Base-by-base conservation (phyloP, 2,329 filamentous ascomycete genomes). In the Cladophialophora bantiana region DNA sequence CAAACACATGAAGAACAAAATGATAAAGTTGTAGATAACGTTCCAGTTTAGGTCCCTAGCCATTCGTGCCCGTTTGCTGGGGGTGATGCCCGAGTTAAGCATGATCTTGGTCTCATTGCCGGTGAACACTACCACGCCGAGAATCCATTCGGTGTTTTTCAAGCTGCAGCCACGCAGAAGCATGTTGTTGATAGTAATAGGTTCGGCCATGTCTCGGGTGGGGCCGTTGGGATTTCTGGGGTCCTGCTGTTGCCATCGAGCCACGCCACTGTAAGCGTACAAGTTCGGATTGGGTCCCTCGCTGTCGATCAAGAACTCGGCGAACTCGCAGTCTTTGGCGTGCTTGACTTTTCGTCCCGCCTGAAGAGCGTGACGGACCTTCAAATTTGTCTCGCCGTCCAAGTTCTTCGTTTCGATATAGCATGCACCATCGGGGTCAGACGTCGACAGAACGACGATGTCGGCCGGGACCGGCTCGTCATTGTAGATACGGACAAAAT, bases 331-430 rank as follows among this genome's bases (percentile, higher is more conserved):
- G 76, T 99, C 93, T 66, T 90, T 88, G 13, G 95, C 95, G 78
- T 98, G 94, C 76, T 89, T 92, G 67, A 99, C 85, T 55, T 88
- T 83, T 61, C 91, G 89, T 12, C 94, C 92, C 75, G 92, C 95
- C 70, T 94, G 91, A 50, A 99, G 85, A 20, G 95, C 93, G 75
- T 94, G 92, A 66, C 95, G 90, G 68, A 97, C 93, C 79, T 99
- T 99, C 69, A 99, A 82, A 74, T 99, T 99, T 2, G 95, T 99
- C 81, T 99, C 95, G 59, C 95, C 95, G 75, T 99, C 95, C 82
- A 99, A 78, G 77, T 97, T 98, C 83, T 98, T 99, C 2, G 95
- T 99, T 80, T 99, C 95, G 26, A 99, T 91, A 74, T 97, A 99
- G 79, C 95, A 99, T 42, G 92, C 92, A 59, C 95, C 95, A 73